These are phyloP conservation scores for Fusarium newnesense DNA, from an alignment of 2,329 filamentous ascomycete species.

Conservation along the genomic window DNA sequence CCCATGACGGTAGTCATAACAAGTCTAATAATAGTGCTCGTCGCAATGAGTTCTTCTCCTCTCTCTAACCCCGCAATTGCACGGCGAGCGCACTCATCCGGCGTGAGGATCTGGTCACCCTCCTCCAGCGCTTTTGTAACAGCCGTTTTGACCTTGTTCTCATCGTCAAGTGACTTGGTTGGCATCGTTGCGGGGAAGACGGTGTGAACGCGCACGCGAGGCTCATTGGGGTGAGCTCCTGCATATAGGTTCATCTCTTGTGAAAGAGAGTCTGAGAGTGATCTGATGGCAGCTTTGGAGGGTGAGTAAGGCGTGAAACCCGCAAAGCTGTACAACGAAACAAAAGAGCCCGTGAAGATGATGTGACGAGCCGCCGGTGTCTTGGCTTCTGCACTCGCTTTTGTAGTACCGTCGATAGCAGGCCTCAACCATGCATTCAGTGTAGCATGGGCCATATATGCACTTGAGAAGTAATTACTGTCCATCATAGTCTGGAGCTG, in stretches of 20 bases:
- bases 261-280: conserved; percentile 26
- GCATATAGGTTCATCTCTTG: conserved; percentile 34
- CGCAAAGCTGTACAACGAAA: conserved; percentile 27
- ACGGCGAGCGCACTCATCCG: conserved; percentile 21
- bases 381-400: background rate
- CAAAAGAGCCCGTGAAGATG: conserved; percentile 34
- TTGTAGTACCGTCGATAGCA: background rate
- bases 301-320: conserved; percentile 29
- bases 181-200: conserved; percentile 33
- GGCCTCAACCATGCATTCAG: conserved; percentile 25
- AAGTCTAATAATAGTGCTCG: conserved; percentile 28
- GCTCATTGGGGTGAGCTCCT: conserved; percentile 16
- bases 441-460: conserved; percentile 31
- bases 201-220: conserved; percentile 20
- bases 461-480: conserved; percentile 35
- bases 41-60: conserved; percentile 25
- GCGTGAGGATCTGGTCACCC: conserved; percentile 24
- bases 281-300: conserved; percentile 29
- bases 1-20: conserved; percentile 36
- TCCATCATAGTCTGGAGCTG: conserved; percentile 36
- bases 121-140: conserved; percentile 31
- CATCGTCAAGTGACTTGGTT: conserved; percentile 27
- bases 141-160: conserved; percentile 28
- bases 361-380: background rate
- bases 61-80: conserved; percentile 23